Conservation (phyloP, 179 eudicot genomes). For the Pouteria campechiana region DNA sequence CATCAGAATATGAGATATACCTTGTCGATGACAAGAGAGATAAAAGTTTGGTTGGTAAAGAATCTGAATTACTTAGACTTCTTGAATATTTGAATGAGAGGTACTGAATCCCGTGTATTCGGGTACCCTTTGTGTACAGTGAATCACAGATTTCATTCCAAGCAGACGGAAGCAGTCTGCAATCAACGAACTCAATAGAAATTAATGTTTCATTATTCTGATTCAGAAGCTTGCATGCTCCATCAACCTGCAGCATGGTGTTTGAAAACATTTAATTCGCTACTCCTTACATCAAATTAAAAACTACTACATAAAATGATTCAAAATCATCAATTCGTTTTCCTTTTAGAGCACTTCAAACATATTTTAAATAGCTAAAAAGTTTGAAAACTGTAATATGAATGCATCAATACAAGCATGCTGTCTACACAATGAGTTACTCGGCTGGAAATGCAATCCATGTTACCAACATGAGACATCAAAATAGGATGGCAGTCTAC, state of each 20-base stretch:
- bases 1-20: too few relatives aligned
- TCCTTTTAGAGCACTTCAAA: too few relatives aligned
- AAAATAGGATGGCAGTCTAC: too few relatives aligned
- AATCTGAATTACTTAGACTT: conserved; percentile 21
- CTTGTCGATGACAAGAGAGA: conserved; percentile 54
- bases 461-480: too few relatives aligned
- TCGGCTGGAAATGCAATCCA: too few relatives aligned
- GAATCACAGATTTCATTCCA: conserved; percentile 51
- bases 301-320: too few relatives aligned
- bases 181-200: conserved; percentile 53
- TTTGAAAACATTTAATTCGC: background rate
- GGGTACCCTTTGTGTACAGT: conserved; percentile 21
- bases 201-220: conserved; percentile 52
- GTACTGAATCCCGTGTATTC: conserved; percentile 39
- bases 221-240: conserved; percentile 56
- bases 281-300: too few relatives aligned
- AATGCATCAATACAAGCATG: too few relatives aligned
- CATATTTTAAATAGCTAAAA: too few relatives aligned
- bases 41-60: conserved; percentile 37
- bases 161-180: conserved; percentile 53
- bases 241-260: conserved; percentile 43
- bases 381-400: too few relatives aligned
- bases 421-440: too few relatives aligned
- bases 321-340: too few relatives aligned
- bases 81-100: conserved; percentile 68